Percentiles rank a stretch among this genome's conserved stretches.
Evolutionary conservation across 768 basidiomycete genomes (phyloP).

Genomic region (Tremella fuciformis): DNA sequence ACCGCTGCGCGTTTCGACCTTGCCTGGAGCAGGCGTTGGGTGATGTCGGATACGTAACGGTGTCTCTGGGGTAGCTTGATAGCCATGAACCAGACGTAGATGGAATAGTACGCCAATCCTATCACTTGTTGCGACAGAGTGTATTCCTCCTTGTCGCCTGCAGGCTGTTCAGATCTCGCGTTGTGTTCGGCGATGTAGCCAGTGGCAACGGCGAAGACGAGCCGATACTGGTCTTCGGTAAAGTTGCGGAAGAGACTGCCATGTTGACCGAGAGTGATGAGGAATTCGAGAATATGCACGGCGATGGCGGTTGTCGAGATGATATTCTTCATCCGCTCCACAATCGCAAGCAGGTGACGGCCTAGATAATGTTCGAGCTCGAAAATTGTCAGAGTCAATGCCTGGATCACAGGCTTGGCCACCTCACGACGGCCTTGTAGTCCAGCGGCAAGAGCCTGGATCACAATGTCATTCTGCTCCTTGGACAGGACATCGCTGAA

Average conservation of each 20-base stretch:
- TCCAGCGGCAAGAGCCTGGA: conserved; percentile 54
- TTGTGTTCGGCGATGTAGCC: conserved; percentile 87
- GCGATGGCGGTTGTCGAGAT: conserved; percentile 91
- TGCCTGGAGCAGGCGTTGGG: conserved; percentile 76
- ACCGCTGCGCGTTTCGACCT: conserved; percentile 70
- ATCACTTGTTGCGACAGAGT: conserved; percentile 89
- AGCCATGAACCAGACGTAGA: conserved; percentile 93
- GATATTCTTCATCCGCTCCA: conserved; percentile 79
- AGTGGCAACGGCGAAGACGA: conserved; percentile 89
- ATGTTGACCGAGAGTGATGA: conserved; percentile 78
- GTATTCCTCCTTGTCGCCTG: conserved; percentile 51
- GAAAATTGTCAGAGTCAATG: conserved; percentile 79
- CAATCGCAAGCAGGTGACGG: conserved; percentile 70
- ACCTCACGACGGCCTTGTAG: conserved; percentile 52
- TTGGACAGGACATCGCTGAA: conserved; percentile 75
- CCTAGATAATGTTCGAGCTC: conserved; percentile 80
- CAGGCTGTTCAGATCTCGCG: conserved; percentile 37
- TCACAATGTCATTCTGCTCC: conserved; percentile 52
- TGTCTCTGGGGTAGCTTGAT: conserved; percentile 77
- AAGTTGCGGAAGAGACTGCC: conserved; percentile 81
- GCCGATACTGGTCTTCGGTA: conserved; percentile 82
- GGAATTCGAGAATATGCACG: conserved; percentile 91
- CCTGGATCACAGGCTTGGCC: conserved; percentile 85
- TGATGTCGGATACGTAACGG: conserved; percentile 78
- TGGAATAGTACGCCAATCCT: conserved; percentile 79